These are phyloP conservation scores for Rhodotorula sphaerocarpa DNA, from an alignment of 768 basidiomycete species.

Conservation along the genomic window DNA sequence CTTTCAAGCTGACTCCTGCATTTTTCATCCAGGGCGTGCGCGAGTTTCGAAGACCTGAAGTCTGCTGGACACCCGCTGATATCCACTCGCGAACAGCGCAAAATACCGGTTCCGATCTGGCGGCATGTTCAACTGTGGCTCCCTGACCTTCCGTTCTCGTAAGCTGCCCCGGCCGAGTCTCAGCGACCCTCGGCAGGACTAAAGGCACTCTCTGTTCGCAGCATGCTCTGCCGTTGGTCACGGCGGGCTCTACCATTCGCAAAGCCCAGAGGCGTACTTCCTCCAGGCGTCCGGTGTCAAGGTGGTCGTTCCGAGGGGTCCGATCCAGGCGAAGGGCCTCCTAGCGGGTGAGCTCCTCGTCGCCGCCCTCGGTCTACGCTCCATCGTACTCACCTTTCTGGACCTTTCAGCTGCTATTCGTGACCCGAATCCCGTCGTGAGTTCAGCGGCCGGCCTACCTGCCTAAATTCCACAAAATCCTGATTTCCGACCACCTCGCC, in stretches of 20 bases:
- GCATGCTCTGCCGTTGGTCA: conserved; percentile 89
- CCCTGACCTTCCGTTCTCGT: conserved; percentile 41
- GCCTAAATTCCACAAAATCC: too few relatives aligned
- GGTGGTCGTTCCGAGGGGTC: conserved; percentile 87
- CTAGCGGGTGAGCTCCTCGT: conserved; percentile 48
- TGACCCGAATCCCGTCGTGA: conserved; percentile 76
- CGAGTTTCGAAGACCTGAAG: too few relatives aligned
- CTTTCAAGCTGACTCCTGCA: conserved; percentile 94
- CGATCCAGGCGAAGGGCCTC: conserved; percentile 90
- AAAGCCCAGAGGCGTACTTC: conserved; percentile 91
- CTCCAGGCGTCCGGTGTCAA: conserved; percentile 83
- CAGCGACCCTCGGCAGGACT: too few relatives aligned
- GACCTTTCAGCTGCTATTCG: conserved; percentile 57
- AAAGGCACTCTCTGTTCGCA: conserved; percentile 61
- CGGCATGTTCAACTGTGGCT: conserved; percentile 65
- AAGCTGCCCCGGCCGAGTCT: too few relatives aligned
- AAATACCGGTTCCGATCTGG: conserved; percentile 86
- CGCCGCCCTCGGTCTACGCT: background rate
- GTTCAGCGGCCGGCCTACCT: too few relatives aligned
- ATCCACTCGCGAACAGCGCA: conserved; percentile 45
- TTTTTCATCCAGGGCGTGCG: background rate
- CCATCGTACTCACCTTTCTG: background rate
- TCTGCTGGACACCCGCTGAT: background rate
- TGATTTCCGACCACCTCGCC: background rate
- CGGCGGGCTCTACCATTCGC: conserved; percentile 87